Conservation (phyloP, 2,329 filamentous ascomycete genomes). For the Cladorrhinum sp. region DNA sequence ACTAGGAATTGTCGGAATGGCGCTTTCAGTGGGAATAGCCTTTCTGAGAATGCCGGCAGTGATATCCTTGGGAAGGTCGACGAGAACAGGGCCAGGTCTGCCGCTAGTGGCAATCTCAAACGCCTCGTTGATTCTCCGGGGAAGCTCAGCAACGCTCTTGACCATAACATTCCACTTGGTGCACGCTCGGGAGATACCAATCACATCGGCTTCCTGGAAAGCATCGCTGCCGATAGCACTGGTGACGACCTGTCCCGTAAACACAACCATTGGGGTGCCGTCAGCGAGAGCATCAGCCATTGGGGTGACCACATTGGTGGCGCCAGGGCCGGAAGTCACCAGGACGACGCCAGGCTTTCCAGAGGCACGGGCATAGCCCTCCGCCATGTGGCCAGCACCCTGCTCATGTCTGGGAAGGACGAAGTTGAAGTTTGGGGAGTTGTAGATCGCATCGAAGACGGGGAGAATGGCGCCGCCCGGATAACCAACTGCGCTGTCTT, state of each 20-base stretch:
- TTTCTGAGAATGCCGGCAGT: slow-evolving; percentile 79
- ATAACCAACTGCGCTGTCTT: slow-evolving; percentile 64
- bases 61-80: slow-evolving; percentile 95
- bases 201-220: slow-evolving; percentile 93
- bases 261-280: slow-evolving; percentile 93
- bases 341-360: slow-evolving; percentile 94
- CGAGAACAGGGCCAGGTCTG: slow-evolving; percentile 87
- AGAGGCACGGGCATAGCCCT: slow-evolving; percentile 91
- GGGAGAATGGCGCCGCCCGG: slow-evolving; percentile 94
- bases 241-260: slow-evolving; percentile 89
- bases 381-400: slow-evolving; percentile 96
- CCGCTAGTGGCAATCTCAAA: slow-evolving; percentile 97
- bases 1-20: slow-evolving; percentile 76
- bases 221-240: slow-evolving; percentile 89
- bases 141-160: slow-evolving; percentile 89
- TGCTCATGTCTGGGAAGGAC: slow-evolving; percentile 95
- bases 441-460: slow-evolving; percentile 98
- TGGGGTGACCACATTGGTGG: slow-evolving; percentile 93
- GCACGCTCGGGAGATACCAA: slow-evolving; percentile 90
- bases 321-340: slow-evolving; percentile 93
- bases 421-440: slow-evolving; percentile 95
- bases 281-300: slow-evolving; percentile 96
- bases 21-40: slow-evolving; percentile 74
- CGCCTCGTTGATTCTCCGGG: slow-evolving; percentile 91
- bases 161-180: slow-evolving; percentile 99